These are phyloP conservation scores for Backusella circina DNA, from an alignment of 192 early-diverging fungal species.

Conservation along the genomic window DNA sequence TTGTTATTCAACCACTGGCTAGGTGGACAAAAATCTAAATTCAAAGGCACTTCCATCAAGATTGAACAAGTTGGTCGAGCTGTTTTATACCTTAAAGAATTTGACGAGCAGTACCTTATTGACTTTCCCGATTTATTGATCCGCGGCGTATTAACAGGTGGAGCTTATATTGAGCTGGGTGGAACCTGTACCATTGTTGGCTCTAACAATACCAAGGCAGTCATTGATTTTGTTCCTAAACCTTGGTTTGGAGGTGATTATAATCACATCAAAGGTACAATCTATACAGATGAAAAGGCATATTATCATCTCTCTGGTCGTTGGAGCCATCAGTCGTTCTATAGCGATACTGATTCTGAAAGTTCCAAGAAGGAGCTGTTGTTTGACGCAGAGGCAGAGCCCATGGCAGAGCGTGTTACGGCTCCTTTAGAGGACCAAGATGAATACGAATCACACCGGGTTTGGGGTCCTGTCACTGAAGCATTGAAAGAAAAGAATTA, in stretches of 20 bases:
- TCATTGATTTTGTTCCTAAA: slow-evolving; percentile 59
- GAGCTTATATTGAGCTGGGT: slow-evolving; percentile 62
- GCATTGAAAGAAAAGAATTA: slow-evolving; percentile 64
- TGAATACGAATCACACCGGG: slow-evolving; percentile 59
- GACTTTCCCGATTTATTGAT: slow-evolving; percentile 58
- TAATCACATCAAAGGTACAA: slow-evolving; percentile 37
- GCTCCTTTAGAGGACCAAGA: slow-evolving; percentile 56
- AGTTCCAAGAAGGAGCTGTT: slow-evolving; percentile 46
- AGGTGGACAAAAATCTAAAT: slow-evolving; percentile 57
- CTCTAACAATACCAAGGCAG: slow-evolving; percentile 46
- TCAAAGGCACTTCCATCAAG: slow-evolving; percentile 62
- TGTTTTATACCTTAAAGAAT: slow-evolving; percentile 46
- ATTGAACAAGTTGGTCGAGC: slow-evolving; percentile 64
- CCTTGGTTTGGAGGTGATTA: slow-evolving; percentile 66
- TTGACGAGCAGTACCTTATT: slow-evolving; percentile 57
- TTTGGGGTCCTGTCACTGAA: slow-evolving; percentile 67
- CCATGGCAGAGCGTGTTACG: slow-evolving; percentile 56
- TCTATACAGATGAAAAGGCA: slow-evolving; percentile 12
- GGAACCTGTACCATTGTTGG: slow-evolving; percentile 55
- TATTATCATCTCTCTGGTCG: slow-evolving; percentile 26
- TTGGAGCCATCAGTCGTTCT: slow-evolving; percentile 35
- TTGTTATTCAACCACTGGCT: not conserved
- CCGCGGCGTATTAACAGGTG: slow-evolving; percentile 56
- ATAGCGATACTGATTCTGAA: slow-evolving; percentile 17
- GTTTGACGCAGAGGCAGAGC: slow-evolving; percentile 60